Percentiles rank a stretch among this genome's conserved stretches.
phyloP scores from a whole-genome alignment of 2,329 filamentous ascomycete genomes.

The Pezicula carpinea region DNA sequence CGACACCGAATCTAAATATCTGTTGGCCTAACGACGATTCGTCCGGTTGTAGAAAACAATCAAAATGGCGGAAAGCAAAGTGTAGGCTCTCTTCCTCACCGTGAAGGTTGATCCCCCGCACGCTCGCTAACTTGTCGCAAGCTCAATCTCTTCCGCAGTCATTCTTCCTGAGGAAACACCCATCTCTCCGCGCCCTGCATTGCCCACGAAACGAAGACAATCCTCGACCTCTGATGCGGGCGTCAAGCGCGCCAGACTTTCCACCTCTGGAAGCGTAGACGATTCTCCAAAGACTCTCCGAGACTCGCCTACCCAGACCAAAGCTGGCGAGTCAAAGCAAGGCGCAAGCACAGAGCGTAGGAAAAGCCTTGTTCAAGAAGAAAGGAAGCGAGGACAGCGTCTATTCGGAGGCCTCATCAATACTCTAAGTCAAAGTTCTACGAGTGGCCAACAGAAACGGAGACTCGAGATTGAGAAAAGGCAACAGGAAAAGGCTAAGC shows the following conservation, averaged over 20 bases:
- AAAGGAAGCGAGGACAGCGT: constrained; percentile 78
- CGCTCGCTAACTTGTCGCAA: constrained; percentile 13
- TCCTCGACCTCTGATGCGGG: constrained; percentile 46
- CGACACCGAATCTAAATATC: neutral
- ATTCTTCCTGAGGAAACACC: constrained; percentile 25
- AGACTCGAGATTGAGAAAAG: constrained; percentile 78
- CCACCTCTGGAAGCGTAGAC: constrained; percentile 14
- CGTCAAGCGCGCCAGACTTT: constrained; percentile 48
- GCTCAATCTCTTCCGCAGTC: constrained; percentile 31
- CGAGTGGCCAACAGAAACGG: constrained; percentile 58
- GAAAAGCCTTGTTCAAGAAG: constrained; percentile 55
- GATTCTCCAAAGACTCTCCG: constrained; percentile 20
- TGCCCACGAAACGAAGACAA: constrained; percentile 37
- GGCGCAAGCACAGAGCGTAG: constrained; percentile 32
- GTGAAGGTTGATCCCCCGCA: neutral
- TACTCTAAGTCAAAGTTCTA: constrained; percentile 64
- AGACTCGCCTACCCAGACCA: constrained; percentile 19
- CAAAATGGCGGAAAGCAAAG: constrained; percentile 20
- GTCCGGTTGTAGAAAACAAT: neutral
- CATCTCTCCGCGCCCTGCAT: constrained; percentile 10
- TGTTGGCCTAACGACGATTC: neutral
- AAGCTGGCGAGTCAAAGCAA: constrained; percentile 10
- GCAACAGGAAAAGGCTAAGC: constrained; percentile 70
- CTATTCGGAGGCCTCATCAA: constrained; percentile 71
- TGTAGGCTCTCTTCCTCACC: constrained; percentile 8